Base-by-base conservation (phyloP, 371 early-diverging fungal genomes). In the Smittium culicis region DNA sequence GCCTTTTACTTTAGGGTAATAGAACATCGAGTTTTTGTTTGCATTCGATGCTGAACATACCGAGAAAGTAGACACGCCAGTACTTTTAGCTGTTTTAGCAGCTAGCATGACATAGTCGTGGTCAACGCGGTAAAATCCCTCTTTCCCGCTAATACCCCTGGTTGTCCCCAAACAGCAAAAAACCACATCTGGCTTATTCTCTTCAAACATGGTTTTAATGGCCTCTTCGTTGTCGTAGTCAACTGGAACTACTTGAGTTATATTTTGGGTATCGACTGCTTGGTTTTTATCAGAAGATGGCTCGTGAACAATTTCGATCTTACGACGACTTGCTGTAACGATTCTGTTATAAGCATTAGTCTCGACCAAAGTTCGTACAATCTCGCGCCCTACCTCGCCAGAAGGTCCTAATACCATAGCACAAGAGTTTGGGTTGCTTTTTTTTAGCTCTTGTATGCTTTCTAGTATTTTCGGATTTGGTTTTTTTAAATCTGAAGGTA, bases 1-100 rank as follows among this genome's bases (percentile, higher is more conserved):
- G 34, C 90, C 90, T 72, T 92, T 92, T 28, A 84, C 80, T 66
- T 81, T 81, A 27, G 77, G 70, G 69, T 91, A 92, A 32, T 90
- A 72, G 34, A 90, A 83, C 31, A 65, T 67, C 0, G 90, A 87
- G 63, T 74, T 70, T 35, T 80, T 72, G 67, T 85, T 80, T 20
- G 88, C 81, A 0, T 79, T 79, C 1, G 56, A 56, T 0, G 87
- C 77, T 29, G 87, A 86, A 70, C 83, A 82, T 66, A 88, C 83
- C 0, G 88, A 69, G 66, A 82, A 88, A 67, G 87, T 87, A 63
- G 67, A 72, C 1, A 74, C 71, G 34, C 70, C 71, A 34, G 73
- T 72, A 34, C 76, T 73, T 57, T 87, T 88, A 83, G 81, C 78
- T 80, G 84, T 55, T 77, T 83, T 84, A 20, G 87, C 87, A 17